A percentile compares a stretch with the other conserved stretches of the same genome.
Evolutionary conservation across 495 filamentous ascomycete genomes (phyloP).

Genomic region (Penicillium egyptiacum): DNA sequence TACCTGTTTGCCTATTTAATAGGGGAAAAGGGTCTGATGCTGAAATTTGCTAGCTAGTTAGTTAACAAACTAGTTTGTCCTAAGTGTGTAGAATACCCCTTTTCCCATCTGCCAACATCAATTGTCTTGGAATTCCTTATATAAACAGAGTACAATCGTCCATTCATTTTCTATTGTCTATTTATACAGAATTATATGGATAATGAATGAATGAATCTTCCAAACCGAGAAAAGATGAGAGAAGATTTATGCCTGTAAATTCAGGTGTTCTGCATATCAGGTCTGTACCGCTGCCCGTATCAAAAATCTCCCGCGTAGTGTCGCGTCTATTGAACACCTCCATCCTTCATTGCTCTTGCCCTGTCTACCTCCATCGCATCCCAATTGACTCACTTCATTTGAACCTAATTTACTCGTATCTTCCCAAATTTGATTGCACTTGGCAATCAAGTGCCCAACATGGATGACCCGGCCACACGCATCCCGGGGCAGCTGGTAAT

Average conservation of each 20-base stretch:
- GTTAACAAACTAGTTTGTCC: background rate
- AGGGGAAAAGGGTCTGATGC: background rate
- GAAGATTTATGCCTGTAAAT: conserved; percentile 9
- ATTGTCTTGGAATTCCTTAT: background rate
- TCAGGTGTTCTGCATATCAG: conserved; percentile 30
- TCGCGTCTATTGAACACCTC: conserved; percentile 28
- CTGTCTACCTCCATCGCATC: conserved; percentile 11
- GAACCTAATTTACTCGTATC: background rate
- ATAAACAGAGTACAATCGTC: background rate
- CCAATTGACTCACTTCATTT: conserved; percentile 23
- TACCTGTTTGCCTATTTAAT: background rate
- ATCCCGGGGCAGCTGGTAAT: conserved; percentile 63
- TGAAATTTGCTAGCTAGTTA: too few relatives aligned
- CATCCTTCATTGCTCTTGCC: conserved; percentile 20
- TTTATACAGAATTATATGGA: background rate
- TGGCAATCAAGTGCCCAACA: conserved; percentile 34
- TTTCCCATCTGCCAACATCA: background rate
- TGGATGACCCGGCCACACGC: conserved; percentile 65
- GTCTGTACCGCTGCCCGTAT: conserved; percentile 21
- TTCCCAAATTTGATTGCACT: conserved; percentile 8
- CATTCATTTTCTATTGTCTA: background rate
- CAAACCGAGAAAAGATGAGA: background rate
- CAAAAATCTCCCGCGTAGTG: conserved; percentile 43
- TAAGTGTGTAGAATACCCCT: background rate
- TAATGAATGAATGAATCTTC: background rate